Conservation (phyloP, 192 early-diverging fungal genomes). For the Podila verticillata region DNA sequence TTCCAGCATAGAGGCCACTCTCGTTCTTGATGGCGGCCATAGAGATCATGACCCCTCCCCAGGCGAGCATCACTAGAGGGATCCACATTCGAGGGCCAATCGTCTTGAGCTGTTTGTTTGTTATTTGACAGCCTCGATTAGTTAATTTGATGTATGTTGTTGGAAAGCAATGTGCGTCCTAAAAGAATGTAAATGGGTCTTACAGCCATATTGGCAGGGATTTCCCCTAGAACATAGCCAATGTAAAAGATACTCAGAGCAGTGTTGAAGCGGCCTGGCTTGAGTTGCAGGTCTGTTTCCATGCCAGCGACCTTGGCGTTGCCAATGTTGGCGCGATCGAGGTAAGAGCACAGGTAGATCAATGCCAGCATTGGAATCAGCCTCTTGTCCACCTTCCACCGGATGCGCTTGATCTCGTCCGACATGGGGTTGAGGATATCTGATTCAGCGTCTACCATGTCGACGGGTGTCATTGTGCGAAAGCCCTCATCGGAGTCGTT, state of each 20-base stretch:
- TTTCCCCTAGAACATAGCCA: slow-evolving; percentile 51
- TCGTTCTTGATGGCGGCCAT: slow-evolving; percentile 15
- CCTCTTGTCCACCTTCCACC: slow-evolving; percentile 13
- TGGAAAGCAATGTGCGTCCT: no score
- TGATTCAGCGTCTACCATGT: neutral
- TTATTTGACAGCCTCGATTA: no score
- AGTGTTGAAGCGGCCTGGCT: slow-evolving; percentile 54
- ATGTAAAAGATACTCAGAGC: slow-evolving; percentile 70
- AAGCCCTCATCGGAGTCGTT: no score
- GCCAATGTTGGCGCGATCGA: slow-evolving; percentile 24
- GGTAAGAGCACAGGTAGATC: slow-evolving; percentile 17
- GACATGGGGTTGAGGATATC: neutral
- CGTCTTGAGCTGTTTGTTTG: slow-evolving; percentile 6
- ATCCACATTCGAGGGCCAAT: slow-evolving; percentile 3
- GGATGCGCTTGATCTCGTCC: neutral
- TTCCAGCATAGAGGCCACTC: slow-evolving; percentile 41
- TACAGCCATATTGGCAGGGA: slow-evolving; percentile 5
- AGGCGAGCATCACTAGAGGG: slow-evolving; percentile 4
- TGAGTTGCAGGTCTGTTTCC: slow-evolving; percentile 49
- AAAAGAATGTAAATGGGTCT: no score
- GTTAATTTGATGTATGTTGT: neutral
- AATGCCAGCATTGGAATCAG: slow-evolving; percentile 12
- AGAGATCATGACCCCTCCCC: neutral
- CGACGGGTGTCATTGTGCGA: no score
- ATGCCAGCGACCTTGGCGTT: slow-evolving; percentile 61